Base-by-base conservation (phyloP, 257 asterid genomes). In the Solanum arcanum region DNA sequence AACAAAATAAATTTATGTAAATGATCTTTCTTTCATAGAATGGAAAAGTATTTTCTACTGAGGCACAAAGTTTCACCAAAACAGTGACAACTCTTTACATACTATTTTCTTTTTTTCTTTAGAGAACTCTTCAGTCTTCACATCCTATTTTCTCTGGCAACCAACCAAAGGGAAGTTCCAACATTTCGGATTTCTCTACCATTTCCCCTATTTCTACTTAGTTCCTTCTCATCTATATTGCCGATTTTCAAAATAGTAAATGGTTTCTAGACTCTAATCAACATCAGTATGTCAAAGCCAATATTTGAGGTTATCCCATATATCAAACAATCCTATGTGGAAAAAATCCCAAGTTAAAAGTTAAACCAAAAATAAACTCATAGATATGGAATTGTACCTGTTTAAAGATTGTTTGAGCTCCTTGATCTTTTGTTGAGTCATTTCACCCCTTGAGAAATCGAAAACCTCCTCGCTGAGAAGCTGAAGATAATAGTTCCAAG, bases 381-480 rank as follows among this genome's bases (percentile, higher is more conserved):
- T 46, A 16, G 37, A 80, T 81, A 39, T 29, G 69, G 85, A 80
- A 52, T 5, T 80, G 46, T 89, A 96, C 99, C 99, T 97, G 95
- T 97, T 96, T 86, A 97, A 72, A 13, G 99, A 96, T 86, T 95
- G 93, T 85, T 97, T 97, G 86, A 97, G 94, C 92, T 97, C 99
- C 91, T 95, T 97, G 78, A 97, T 97, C 96, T 97, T 97, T 90
- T 88, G 99, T 78, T 95, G 99, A 86, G 99, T 97, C 99, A 97
- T 94, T 92, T 96, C 99, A 89, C 99, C 99, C 90, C 99, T 94
- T 62, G 99, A 97, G 94, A 97, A 97, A 91, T 97, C 99, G 33
- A 97, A 97, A 29, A 97, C 99, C 93, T 97, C 99, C 89, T 97
- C 99, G 82, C 99, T 97, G n/a, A 97, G 93, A 91, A 97, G 99